These are phyloP conservation scores for Amphicarpaea edgeworthii DNA, from an alignment of 306 rosid genomes.

Conservation along the genomic window DNA sequence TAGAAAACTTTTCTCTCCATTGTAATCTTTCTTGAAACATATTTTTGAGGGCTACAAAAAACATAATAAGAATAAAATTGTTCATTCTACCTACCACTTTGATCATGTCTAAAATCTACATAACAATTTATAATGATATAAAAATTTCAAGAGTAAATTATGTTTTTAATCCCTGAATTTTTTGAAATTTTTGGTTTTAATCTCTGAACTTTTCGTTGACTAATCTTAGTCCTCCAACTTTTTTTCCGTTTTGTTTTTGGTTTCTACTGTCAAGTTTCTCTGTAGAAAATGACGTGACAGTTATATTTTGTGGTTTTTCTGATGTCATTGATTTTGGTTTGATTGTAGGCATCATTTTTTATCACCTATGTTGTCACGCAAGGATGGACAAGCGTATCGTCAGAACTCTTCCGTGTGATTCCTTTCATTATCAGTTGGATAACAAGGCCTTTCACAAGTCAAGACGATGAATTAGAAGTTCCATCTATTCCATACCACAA, in stretches of 20 bases:
- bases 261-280: no score
- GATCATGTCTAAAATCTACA: conserved; percentile 12
- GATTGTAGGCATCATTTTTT: conserved; percentile 86
- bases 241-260: no score
- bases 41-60: conserved; percentile 14
- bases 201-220: no score
- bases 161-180: no score
- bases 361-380: conserved; percentile 93
- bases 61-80: not conserved
- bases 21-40: conserved; percentile 23
- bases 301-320: no score
- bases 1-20: conserved; percentile 47
- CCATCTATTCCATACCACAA: conserved; percentile 72
- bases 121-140: conserved; percentile 19
- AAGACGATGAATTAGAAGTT: conserved; percentile 69
- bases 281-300: no score
- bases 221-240: no score
- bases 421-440: conserved; percentile 68
- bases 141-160: no score
- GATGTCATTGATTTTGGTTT: conserved; percentile 49
- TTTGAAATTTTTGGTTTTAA: no score
- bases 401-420: conserved; percentile 81
- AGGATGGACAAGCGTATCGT: conserved; percentile 89
- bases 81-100: conserved; percentile 20
- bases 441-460: conserved; percentile 62